Conservation (phyloP, 306 rosid species). For the Prunus campanulata region DNA sequence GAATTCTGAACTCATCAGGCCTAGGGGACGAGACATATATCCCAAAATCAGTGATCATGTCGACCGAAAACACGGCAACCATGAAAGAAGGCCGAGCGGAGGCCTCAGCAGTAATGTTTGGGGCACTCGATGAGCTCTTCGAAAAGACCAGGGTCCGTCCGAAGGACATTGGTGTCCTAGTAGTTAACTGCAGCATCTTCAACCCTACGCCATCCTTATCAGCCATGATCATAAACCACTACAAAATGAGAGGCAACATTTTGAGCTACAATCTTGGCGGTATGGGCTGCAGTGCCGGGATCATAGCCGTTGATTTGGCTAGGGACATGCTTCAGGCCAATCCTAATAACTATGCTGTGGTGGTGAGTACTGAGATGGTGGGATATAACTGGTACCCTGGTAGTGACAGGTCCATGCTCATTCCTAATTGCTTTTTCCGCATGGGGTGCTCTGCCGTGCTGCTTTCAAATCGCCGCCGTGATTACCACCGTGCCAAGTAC, state of each 20-base stretch:
- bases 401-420: slow-evolving; percentile 73
- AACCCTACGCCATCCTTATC: slow-evolving; percentile 95
- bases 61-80: slow-evolving; percentile 57
- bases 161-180: slow-evolving; percentile 76
- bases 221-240: slow-evolving; percentile 95
- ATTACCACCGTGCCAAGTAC: slow-evolving; percentile 70
- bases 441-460: slow-evolving; percentile 94
- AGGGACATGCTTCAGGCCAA: slow-evolving; percentile 79
- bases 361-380: slow-evolving; percentile 86
- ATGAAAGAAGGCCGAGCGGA: slow-evolving; percentile 94
- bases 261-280: slow-evolving; percentile 93
- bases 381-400: slow-evolving; percentile 96
- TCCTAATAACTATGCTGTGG: slow-evolving; percentile 84
- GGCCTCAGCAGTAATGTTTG: slow-evolving; percentile 84
- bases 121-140: slow-evolving; percentile 89
- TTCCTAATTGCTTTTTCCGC: slow-evolving; percentile 88
- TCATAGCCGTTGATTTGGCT: slow-evolving; percentile 78
- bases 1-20: slow-evolving; percentile 73
- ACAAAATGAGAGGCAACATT: slow-evolving; percentile 94
- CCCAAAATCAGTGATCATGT: slow-evolving; percentile 58
- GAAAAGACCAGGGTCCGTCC: slow-evolving; percentile 77
- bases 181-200: slow-evolving; percentile 94
- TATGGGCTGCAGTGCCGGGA: slow-evolving; percentile 97
- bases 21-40: slow-evolving; percentile 86
- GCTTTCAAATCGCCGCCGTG: slow-evolving; percentile 88